Percentiles rank a stretch among this genome's conserved stretches.
These are phyloP conservation scores for Crotalaria pallida DNA, from an alignment of 306 rosid genomes.

Conservation along the genomic window DNA sequence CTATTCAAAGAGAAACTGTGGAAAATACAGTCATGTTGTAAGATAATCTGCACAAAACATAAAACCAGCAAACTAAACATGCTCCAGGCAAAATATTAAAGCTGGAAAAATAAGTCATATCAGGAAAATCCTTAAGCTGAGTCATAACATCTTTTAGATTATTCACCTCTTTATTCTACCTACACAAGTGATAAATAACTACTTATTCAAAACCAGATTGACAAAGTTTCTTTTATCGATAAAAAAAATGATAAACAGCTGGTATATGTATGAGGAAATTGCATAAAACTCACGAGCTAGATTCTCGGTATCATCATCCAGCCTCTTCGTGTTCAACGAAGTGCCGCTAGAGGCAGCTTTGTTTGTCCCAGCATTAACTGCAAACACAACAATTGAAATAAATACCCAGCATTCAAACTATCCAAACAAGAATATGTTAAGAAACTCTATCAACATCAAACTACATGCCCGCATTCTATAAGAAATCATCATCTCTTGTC, in stretches of 20 bases:
- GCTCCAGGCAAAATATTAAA: neutral
- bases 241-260: neutral
- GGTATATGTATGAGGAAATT: neutral
- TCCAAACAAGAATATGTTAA: too few species aligned
- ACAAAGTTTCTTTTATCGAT: neutral
- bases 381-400: neutral
- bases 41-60: neutral
- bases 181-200: too few species aligned
- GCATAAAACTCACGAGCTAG: slow-evolving; percentile 58
- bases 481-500: neutral
- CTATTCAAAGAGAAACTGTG: neutral
- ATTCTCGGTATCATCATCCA: slow-evolving; percentile 81
- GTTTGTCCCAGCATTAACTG: slow-evolving; percentile 58
- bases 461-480: neutral
- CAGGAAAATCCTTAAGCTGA: neutral
- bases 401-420: neutral
- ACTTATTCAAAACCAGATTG: neutral
- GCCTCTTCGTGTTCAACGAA: slow-evolving; percentile 75
- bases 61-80: neutral
- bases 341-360: slow-evolving; percentile 84
- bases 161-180: neutral
- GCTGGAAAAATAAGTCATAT: neutral
- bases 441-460: neutral
- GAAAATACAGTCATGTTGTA: neutral
- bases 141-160: neutral